Conservation (phyloP, 495 filamentous ascomycete genomes). For the Corynascus novoguineensis region DNA sequence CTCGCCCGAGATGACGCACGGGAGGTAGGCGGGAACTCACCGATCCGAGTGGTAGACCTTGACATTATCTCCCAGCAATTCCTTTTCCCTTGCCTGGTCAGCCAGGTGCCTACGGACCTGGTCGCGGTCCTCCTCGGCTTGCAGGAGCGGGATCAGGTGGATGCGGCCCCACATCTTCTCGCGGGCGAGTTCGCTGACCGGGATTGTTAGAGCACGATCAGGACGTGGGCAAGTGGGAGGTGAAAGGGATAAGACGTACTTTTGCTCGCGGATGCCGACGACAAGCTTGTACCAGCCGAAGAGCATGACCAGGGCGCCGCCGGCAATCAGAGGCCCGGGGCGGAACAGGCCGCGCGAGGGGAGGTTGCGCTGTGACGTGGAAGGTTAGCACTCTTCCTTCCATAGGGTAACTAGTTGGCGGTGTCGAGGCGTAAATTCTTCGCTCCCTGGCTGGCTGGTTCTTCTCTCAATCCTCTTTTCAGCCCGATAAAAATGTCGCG, state of each 20-base stretch:
- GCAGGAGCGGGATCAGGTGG: constrained; percentile 83
- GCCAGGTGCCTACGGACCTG: constrained; percentile 78
- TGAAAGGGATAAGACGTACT: constrained; percentile 54
- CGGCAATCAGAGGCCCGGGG: constrained; percentile 68
- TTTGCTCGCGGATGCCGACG: constrained; percentile 74
- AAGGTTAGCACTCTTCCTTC: constrained; percentile 10
- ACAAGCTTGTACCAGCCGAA: constrained; percentile 84
- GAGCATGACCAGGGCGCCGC: constrained; percentile 66
- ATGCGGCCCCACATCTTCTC: constrained; percentile 98
- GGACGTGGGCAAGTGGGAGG: neutral
- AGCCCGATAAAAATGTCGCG: no score
- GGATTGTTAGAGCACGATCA: neutral
- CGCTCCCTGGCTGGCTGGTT: neutral
- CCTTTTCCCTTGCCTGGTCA: constrained; percentile 82
- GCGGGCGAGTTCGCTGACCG: constrained; percentile 82
- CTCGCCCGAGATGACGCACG: neutral
- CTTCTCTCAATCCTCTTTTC: no score
- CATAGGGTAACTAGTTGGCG: neutral
- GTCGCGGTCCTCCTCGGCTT: constrained; percentile 95
- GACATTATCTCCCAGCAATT: constrained; percentile 72
- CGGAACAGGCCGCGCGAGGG: constrained; percentile 81
- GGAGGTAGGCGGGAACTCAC: constrained; percentile 52
- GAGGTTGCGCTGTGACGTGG: constrained; percentile 69
- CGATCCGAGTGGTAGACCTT: constrained; percentile 81
- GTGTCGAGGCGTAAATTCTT: no score